Percentiles rank a stretch among this genome's conserved stretches.
These are phyloP conservation scores for Spiraea crenata DNA, from an alignment of 331 rosid species.

Conservation along the genomic window DNA sequence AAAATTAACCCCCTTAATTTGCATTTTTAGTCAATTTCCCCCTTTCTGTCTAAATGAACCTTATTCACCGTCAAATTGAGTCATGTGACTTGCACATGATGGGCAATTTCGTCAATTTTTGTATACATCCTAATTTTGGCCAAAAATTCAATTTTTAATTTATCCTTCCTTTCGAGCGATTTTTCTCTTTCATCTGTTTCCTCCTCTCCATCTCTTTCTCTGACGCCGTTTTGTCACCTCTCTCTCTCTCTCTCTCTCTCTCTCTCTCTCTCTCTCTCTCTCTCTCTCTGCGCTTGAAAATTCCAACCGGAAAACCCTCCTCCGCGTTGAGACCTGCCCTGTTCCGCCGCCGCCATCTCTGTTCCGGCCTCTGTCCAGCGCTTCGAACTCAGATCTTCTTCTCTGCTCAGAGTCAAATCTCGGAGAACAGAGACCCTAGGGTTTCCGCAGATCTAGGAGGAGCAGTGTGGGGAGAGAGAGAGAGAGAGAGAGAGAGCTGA, in stretches of 20 bases:
- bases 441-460: slow-evolving; percentile 53
- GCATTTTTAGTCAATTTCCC: too few species aligned
- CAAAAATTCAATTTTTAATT: too few species aligned
- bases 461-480: slow-evolving; percentile 21
- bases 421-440: slow-evolving; percentile 37
- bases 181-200: slow-evolving; percentile 49
- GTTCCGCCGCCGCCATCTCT: slow-evolving; percentile 13
- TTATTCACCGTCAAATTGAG: too few species aligned
- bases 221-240: slow-evolving; percentile 29
- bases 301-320: slow-evolving; percentile 5
- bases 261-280: too few species aligned
- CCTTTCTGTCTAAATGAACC: too few species aligned
- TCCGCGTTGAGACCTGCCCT: not conserved
- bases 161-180: slow-evolving; percentile 39
- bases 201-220: slow-evolving; percentile 31
- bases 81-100: too few species aligned
- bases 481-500: slow-evolving; percentile 32
- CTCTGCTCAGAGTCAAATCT: slow-evolving; percentile 39
- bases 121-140: too few species aligned
- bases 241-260: too few species aligned
- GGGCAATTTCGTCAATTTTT: too few species aligned
- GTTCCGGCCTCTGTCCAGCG: slow-evolving; percentile 19
- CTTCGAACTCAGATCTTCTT: slow-evolving; percentile 29
- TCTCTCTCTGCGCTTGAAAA: slow-evolving; percentile 22
- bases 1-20: too few species aligned